A percentile compares a stretch with the other conserved stretches of the same genome.
Conservation (phyloP, 2,329 filamentous ascomycete species). For the Alternaria rosae region DNA sequence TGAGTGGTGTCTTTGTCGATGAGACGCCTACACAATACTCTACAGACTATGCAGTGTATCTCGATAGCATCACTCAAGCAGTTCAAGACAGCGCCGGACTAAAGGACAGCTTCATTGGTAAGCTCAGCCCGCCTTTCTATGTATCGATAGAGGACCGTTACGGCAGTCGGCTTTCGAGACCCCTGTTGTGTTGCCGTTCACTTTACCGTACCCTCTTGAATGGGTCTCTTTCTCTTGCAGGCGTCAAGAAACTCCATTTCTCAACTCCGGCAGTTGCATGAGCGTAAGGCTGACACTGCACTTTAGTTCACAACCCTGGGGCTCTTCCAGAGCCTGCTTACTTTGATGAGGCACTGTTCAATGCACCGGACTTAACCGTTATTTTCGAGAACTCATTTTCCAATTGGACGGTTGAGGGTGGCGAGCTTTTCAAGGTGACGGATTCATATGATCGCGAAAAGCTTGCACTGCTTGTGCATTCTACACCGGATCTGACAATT, state of each 20-base stretch:
- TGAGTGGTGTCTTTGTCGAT: constrained; percentile 60
- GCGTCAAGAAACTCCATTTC: constrained; percentile 8
- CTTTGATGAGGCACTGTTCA: constrained; percentile 20
- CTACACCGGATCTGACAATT: constrained; percentile 20
- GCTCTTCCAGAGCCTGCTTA: constrained; percentile 28
- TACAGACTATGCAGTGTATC: constrained; percentile 26
- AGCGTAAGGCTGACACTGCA: constrained; percentile 29
- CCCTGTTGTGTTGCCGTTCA: constrained; percentile 19
- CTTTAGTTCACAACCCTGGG: constrained; percentile 35
- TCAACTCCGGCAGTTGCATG: constrained; percentile 33
- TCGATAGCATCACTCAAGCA: constrained; percentile 27
- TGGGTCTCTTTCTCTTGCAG: constrained; percentile 12
- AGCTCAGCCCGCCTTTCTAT: constrained; percentile 24
- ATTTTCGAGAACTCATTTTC: constrained; percentile 31
- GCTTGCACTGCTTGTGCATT: constrained; percentile 31
- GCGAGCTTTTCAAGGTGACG: constrained; percentile 17
- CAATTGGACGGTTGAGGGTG: constrained; percentile 16
- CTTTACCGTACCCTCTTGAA: constrained; percentile 16
- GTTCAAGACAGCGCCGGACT: constrained; percentile 28
- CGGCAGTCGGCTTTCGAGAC: constrained; percentile 6
- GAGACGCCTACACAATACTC: constrained; percentile 51
- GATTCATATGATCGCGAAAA: constrained; percentile 20
- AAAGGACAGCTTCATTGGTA: constrained; percentile 37
- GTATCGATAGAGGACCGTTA: constrained; percentile 3
- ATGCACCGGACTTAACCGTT: constrained; percentile 22